These are phyloP conservation scores for Pterocarpus santalinus DNA, from an alignment of 306 rosid species.

Conservation along the genomic window DNA sequence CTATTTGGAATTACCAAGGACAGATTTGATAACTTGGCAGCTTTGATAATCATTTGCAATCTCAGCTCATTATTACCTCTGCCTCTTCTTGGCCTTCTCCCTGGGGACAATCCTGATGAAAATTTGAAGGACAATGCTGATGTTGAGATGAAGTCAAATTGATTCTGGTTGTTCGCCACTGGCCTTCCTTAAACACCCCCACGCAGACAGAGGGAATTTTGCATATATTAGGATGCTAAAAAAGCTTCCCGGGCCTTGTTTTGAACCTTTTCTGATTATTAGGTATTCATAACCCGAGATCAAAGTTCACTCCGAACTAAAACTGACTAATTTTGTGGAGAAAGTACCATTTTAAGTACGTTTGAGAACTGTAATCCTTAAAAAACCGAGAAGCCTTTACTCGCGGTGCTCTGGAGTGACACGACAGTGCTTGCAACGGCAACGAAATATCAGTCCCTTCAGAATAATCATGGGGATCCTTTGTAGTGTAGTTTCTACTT, in stretches of 20 bases:
- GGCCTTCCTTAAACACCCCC: constrained; percentile 5
- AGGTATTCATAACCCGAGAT: not conserved
- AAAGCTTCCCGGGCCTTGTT: constrained; percentile 26
- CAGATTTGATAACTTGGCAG: constrained; percentile 79
- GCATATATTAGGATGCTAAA: constrained; percentile 47
- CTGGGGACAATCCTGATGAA: constrained; percentile 61
- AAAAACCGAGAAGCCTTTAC: not conserved
- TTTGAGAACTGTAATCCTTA: not conserved
- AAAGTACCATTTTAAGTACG: constrained; percentile 21
- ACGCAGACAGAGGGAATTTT: constrained; percentile 29
- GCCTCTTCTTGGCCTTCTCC: constrained; percentile 94
- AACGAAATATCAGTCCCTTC: constrained; percentile 20
- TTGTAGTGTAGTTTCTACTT: constrained; percentile 18
- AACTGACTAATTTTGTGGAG: constrained; percentile 15
- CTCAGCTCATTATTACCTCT: constrained; percentile 90
- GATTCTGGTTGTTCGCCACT: constrained; percentile 45
- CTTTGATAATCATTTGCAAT: constrained; percentile 85
- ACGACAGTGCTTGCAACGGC: not conserved
- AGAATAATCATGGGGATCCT: constrained; percentile 33
- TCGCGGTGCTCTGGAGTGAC: not conserved
- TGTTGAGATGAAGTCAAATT: constrained; percentile 82
- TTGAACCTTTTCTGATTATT: constrained; percentile 1
- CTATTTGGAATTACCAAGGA: constrained; percentile 89
- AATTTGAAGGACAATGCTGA: constrained; percentile 60
- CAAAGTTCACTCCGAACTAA: constrained; percentile 27